phyloP scores from a whole-genome alignment of 495 filamentous ascomycete genomes.

The Xylaria scruposa region DNA sequence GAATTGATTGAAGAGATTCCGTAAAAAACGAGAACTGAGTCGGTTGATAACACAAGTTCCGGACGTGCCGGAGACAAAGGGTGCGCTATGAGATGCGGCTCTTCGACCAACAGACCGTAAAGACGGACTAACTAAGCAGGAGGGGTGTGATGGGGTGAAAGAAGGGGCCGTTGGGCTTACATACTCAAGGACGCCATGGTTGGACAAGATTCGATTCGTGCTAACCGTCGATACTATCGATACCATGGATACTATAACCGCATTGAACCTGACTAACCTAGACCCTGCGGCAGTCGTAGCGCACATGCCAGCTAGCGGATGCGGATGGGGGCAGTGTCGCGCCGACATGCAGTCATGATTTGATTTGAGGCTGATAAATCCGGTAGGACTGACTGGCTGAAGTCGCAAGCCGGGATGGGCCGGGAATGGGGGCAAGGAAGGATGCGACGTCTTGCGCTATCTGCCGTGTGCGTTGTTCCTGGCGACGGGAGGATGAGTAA shows the following conservation, averaged over 20 bases:
- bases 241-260: conserved; percentile 38
- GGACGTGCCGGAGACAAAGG: background rate
- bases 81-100: conserved; percentile 11
- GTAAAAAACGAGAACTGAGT: background rate
- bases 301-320: conserved; percentile 36
- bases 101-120: background rate
- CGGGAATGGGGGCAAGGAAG: background rate
- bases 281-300: conserved; percentile 26
- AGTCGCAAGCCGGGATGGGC: conserved; percentile 5
- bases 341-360: conserved; percentile 41
- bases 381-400: background rate
- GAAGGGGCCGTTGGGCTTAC: conserved; percentile 32
- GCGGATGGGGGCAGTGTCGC: conserved; percentile 28
- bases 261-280: conserved; percentile 32
- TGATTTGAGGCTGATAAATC: conserved; percentile 19
- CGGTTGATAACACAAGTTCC: background rate
- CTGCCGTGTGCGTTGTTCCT: background rate
- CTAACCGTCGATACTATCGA: background rate
- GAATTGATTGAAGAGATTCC: background rate
- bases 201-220: background rate
- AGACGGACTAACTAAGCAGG: background rate
- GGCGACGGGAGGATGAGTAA: background rate
- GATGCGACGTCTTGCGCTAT: background rate
- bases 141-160: background rate
- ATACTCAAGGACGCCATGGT: conserved; percentile 44